Percentiles rank a stretch among this genome's conserved stretches.
Evolutionary conservation across 2,329 filamentous ascomycete species (phyloP).

Genomic region (Thermothelomyces thermophilus): DNA sequence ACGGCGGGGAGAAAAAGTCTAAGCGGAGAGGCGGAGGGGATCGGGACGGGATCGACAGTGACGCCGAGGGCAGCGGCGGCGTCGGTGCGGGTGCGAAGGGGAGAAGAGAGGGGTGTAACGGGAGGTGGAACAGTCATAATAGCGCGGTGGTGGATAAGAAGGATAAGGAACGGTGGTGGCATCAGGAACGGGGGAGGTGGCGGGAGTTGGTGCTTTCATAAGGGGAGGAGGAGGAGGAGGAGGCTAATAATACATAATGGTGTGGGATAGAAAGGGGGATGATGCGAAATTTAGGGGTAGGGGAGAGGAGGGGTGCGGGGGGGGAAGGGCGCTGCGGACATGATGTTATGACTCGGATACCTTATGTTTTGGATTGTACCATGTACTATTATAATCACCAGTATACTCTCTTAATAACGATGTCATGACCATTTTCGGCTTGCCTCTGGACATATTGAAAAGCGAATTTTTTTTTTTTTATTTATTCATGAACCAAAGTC

Average conservation of each 20-base stretch:
- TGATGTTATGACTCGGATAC: slow-evolving; percentile 9
- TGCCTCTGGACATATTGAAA: background rate
- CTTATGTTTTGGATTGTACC: background rate
- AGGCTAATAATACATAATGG: no score
- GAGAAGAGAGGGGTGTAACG: slow-evolving; percentile 28
- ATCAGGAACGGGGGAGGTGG: slow-evolving; percentile 32
- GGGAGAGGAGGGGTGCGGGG: no score
- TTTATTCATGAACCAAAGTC: no score
- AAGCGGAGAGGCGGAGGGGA: slow-evolving; percentile 11
- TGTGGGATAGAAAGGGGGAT: background rate
- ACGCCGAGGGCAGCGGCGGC: slow-evolving; percentile 9
- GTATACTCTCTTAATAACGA: slow-evolving; percentile 5
- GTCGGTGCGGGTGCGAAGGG: background rate
- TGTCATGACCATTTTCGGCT: background rate
- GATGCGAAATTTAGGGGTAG: background rate
- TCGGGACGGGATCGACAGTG: slow-evolving; percentile 11
- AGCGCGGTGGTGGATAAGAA: slow-evolving; percentile 28
- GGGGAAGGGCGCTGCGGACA: no score
- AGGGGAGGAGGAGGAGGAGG: slow-evolving; percentile 10
- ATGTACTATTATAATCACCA: slow-evolving; percentile 1
- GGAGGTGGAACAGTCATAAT: slow-evolving; percentile 30
- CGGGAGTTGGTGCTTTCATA: slow-evolving; percentile 26
- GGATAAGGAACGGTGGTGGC: slow-evolving; percentile 31
- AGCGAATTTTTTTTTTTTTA: no score
- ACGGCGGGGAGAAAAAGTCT: slow-evolving; percentile 15